phyloP scores from a whole-genome alignment of 495 filamentous ascomycete genomes.

The Apiosordaria backusii region DNA sequence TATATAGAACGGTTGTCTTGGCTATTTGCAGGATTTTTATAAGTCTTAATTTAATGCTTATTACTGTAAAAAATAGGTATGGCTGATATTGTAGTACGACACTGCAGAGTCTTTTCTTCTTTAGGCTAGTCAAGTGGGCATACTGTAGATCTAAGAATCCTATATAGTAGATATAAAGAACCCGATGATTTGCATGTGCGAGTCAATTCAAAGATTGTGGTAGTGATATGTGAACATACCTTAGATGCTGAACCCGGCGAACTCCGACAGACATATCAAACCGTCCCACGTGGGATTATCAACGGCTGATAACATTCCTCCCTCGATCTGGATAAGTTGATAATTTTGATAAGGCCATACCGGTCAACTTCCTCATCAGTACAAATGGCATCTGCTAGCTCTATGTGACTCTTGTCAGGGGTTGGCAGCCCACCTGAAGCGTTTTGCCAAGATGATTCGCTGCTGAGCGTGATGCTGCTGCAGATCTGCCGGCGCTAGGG shows the following conservation, averaged over 20 bases:
- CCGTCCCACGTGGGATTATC: background rate
- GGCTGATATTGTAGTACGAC: too few relatives aligned
- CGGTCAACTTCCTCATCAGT: background rate
- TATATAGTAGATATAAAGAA: too few relatives aligned
- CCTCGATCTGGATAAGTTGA: background rate
- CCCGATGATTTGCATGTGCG: too few relatives aligned
- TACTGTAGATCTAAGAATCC: too few relatives aligned
- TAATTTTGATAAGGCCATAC: background rate
- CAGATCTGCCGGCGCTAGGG: conserved; percentile 9
- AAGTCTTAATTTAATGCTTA: too few relatives aligned
- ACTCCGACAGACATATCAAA: background rate
- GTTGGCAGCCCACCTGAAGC: background rate
- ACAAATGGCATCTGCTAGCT: background rate
- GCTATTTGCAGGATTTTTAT: too few relatives aligned
- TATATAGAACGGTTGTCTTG: too few relatives aligned
- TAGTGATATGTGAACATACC: too few relatives aligned
- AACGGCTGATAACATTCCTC: background rate
- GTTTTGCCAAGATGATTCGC: background rate
- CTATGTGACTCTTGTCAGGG: background rate
- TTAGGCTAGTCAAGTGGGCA: too few relatives aligned
- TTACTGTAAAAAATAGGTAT: too few relatives aligned
- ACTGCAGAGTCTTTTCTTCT: too few relatives aligned
- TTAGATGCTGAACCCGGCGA: background rate
- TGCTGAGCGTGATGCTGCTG: background rate
- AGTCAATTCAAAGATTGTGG: too few relatives aligned